Base-by-base conservation (phyloP, 2,329 filamentous ascomycete species). In the Exophiala bonariae region DNA sequence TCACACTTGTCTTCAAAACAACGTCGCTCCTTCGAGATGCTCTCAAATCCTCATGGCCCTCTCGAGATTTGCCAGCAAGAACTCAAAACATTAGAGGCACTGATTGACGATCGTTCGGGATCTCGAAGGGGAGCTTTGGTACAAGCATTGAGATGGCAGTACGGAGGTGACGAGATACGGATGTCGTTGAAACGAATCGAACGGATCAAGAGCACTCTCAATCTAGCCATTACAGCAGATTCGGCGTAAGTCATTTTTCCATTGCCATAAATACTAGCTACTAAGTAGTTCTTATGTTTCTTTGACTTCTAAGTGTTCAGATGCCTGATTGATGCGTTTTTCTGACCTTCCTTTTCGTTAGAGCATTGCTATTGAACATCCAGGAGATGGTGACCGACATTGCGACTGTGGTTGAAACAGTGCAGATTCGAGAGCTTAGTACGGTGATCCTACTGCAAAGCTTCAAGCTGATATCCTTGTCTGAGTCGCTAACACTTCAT, bases 151-250 rank as follows among this genome's bases (percentile, higher is more conserved):
- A 14, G 19, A 19, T 42, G 40, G 40, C 40, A 42, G 40, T 32
- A 33, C 11, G 31, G 31, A 14, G 40, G 31, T 11, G 31, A 42
- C 10, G 40, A 31, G 13, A 14, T 42, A 8, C 30, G 13, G 10
- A 6, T 32, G 13, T 23, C 23, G 5, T 42, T 42, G 40, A 14
- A 42, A 42, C n/a, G 40, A 14, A 30, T 42, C 13, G 28, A 19
- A n/a, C 23, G 40, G 6, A 32, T 22, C 28, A 42, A 42, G 28
- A 42, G 14, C 14, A 42, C 40, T n/a, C 40, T 42, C 13, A 14
- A 6, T 7, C 14, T 42, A 9, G 40, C 40, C 4, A 33, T 42
- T 8, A 33, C 40, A 9, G 40, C 23, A 8, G 28, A 33, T 19
- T 8, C 32, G 19, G 40, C 30, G 35, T 37, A 37, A 4, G 35